These are phyloP conservation scores for Backusella tuberculispora DNA, from an alignment of 192 early-diverging fungal species.

Conservation along the genomic window DNA sequence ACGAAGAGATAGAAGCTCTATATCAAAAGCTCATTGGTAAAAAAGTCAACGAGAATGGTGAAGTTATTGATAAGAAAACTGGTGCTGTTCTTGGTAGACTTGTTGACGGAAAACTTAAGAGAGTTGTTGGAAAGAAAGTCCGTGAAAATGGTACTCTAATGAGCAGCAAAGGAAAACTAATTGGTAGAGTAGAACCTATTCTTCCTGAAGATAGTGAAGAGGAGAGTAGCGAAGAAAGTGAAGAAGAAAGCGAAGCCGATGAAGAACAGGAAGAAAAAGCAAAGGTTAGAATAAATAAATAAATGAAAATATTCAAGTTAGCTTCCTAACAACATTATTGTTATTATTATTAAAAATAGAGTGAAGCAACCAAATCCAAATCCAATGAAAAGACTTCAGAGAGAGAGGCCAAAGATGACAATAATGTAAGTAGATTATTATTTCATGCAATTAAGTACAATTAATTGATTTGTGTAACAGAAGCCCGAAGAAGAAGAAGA, in stretches of 20 bases:
- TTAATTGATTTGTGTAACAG: slow-evolving; percentile 3
- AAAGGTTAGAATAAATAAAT: background rate
- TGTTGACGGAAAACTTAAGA: slow-evolving; percentile 12
- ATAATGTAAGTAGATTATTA: background rate
- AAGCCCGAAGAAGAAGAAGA: background rate
- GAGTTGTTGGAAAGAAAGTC: slow-evolving; percentile 1
- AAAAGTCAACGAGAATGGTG: slow-evolving; percentile 14
- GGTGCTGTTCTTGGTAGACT: background rate
- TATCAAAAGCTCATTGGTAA: slow-evolving; percentile 6
- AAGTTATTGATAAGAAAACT: slow-evolving; percentile 18
- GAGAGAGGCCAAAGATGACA: background rate
- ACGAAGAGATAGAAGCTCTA: background rate
- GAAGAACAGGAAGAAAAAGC: background rate
- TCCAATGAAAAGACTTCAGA: background rate
- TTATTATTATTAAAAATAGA: background rate
- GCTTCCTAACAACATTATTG: background rate
- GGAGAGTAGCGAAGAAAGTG: background rate
- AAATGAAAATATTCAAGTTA: background rate
- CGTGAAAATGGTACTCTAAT: slow-evolving; percentile 18
- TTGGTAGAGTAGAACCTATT: slow-evolving; percentile 22
- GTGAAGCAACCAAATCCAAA: background rate
- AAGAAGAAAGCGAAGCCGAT: background rate
- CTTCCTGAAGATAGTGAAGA: background rate
- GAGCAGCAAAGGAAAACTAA: slow-evolving; percentile 24
- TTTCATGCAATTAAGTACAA: background rate